phyloP scores from a whole-genome alignment of 1,284 basidiomycete species.

The Cryptococcus sp. region DNA sequence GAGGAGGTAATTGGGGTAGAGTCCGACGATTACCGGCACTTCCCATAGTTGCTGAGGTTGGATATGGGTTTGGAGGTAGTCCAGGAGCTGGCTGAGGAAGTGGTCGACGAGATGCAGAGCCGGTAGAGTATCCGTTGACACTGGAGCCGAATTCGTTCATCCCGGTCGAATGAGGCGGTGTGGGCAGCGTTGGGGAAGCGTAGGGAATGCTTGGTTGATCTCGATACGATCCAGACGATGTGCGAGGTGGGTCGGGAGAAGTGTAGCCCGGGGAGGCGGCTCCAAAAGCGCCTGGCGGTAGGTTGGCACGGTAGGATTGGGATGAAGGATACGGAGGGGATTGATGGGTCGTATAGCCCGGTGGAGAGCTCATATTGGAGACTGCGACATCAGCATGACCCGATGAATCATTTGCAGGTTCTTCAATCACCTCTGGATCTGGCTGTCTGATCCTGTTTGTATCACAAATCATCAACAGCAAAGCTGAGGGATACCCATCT shows the following conservation, averaged over 20 bases:
- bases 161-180: not conserved
- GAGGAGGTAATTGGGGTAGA: constrained; percentile 11
- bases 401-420: too few relatives aligned
- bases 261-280: not conserved
- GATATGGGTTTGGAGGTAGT: constrained; percentile 7
- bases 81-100: constrained; percentile 16
- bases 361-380: not conserved
- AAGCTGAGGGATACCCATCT: too few relatives aligned
- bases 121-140: too few relatives aligned
- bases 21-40: constrained; percentile 4
- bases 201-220: not conserved
- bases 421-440: too few relatives aligned
- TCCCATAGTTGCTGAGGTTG: constrained; percentile 5
- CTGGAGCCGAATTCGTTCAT: constrained; percentile 4
- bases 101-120: constrained; percentile 13
- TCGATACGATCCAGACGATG: not conserved
- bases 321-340: not conserved
- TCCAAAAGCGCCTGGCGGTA: not conserved
- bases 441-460: too few relatives aligned
- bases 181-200: not conserved
- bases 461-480: too few relatives aligned
- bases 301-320: not conserved
- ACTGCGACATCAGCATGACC: too few relatives aligned
- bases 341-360: not conserved
- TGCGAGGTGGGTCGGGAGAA: not conserved